Evolutionary conservation across 139 green algal species (phyloP), one percentile per base, ranked within the genome.

Genomic region (Chlamydomonas eustigma): DNA sequence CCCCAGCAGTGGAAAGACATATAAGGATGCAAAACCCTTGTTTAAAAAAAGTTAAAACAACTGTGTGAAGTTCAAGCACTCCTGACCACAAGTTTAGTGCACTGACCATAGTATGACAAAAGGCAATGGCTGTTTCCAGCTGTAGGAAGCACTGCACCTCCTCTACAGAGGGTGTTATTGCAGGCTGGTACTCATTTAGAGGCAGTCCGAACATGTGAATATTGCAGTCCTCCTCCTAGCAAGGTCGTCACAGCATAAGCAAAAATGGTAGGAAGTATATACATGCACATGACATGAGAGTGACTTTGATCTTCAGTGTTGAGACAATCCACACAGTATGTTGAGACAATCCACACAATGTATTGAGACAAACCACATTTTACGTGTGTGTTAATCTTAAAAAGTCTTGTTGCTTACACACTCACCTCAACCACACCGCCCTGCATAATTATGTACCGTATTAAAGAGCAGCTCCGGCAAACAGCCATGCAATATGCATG

Each of bases 371-470:
- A n/a, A n/a, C n/a, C n/a, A n/a, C n/a, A n/a, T n/a, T n/a, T n/a
- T n/a, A n/a, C n/a, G n/a, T n/a, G n/a, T n/a, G n/a, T n/a, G n/a
- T n/a, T n/a, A n/a, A n/a, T n/a, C n/a, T n/a, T n/a, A n/a, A n/a
- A n/a, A n/a, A n/a, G n/a, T n/a, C n/a, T n/a, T n/a, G n/a, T n/a
- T n/a, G n/a, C n/a, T n/a, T n/a, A n/a, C n/a, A n/a, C n/a, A n/a
- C 78, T 12, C 80, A 96, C 91, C 90, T 96, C 90, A 31, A 79
- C 88, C 1, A 94, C 87, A 22, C 80, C 78, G 24, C 85, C 90
- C 0, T 77, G 30, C 30, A 92, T 75, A 22, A 92, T 76, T 0
- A 93, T 58, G 39, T 88, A 83, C 1, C 91, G 78, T 18, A 94
- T 69, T 3, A 77, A 37, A 4, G 71, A 78, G 76, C 86, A 93